Conservation (phyloP, 768 basidiomycete species). For the Russula sp. region DNA sequence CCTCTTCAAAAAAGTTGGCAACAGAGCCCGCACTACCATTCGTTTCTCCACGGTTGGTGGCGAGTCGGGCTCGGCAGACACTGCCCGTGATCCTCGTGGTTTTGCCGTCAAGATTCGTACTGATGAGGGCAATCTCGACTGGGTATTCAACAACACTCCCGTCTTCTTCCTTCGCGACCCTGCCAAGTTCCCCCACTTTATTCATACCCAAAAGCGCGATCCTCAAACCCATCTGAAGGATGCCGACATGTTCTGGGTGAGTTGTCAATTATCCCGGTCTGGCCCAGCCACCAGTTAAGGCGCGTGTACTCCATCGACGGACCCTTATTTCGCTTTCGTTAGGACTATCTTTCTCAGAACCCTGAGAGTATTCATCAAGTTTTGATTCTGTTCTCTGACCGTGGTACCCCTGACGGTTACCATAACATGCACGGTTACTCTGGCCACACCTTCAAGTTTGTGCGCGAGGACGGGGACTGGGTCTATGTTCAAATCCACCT, state of each 20-base stretch:
- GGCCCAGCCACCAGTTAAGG: background rate
- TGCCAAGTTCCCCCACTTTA: constrained; percentile 89
- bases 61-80: constrained; percentile 83
- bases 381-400: constrained; percentile 92
- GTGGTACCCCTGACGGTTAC: constrained; percentile 89
- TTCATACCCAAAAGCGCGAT: constrained; percentile 90
- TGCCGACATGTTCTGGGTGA: constrained; percentile 79
- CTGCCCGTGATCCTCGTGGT: constrained; percentile 90
- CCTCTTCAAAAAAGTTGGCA: constrained; percentile 62
- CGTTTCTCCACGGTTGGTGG: constrained; percentile 96
- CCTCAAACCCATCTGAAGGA: constrained; percentile 92
- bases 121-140: constrained; percentile 87
- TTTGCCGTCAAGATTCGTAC: constrained; percentile 90
- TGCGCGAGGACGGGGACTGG: constrained; percentile 80
- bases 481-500: constrained; percentile 87
- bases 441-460: constrained; percentile 87
- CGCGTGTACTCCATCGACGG: background rate
- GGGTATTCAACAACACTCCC: constrained; percentile 91
- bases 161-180: constrained; percentile 88
- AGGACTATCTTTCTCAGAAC: constrained; percentile 89
- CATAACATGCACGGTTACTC: constrained; percentile 89
- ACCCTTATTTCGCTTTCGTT: constrained; percentile 28
- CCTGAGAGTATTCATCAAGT: constrained; percentile 88
- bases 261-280: constrained; percentile 21
- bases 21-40: constrained; percentile 68